Evolutionary conservation across 2,329 filamentous ascomycete genomes (phyloP).

Genomic region (Colletotrichum incanum): DNA sequence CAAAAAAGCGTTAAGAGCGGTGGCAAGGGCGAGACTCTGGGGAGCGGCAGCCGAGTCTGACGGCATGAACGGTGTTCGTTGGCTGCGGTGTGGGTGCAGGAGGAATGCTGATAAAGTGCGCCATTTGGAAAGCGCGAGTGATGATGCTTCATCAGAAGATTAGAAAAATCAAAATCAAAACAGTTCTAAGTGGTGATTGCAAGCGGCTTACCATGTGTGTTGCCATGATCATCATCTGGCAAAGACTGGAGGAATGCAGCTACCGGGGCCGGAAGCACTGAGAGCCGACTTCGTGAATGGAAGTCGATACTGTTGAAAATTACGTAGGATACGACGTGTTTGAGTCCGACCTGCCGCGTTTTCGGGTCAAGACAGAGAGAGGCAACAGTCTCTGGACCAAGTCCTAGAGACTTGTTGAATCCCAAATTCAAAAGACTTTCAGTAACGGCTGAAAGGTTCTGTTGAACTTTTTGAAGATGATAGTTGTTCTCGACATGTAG

Average conservation of each 20-base stretch:
- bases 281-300: slow-evolving; percentile 48
- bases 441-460: slow-evolving; percentile 44
- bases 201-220: slow-evolving; percentile 50
- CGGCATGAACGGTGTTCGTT: slow-evolving; percentile 53
- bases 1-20: slow-evolving; percentile 54
- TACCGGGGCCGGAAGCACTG: slow-evolving; percentile 56
- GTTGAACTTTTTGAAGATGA: slow-evolving; percentile 48
- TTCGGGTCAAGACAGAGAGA: slow-evolving; percentile 51
- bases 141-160: slow-evolving; percentile 44
- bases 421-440: slow-evolving; percentile 49
- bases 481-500: slow-evolving; percentile 60
- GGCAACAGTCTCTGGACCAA: slow-evolving; percentile 46
- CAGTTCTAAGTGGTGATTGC: too few relatives aligned
- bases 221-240: slow-evolving; percentile 47
- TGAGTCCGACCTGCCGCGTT: slow-evolving; percentile 53
- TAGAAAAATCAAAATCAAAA: neutral
- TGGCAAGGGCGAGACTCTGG: slow-evolving; percentile 52
- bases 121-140: slow-evolving; percentile 58
- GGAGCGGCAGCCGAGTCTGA: slow-evolving; percentile 49
- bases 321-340: slow-evolving; percentile 56
- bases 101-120: slow-evolving; percentile 60
- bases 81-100: slow-evolving; percentile 56
- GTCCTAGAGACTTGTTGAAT: slow-evolving; percentile 41
- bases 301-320: slow-evolving; percentile 55
- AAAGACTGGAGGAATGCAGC: slow-evolving; percentile 51